Percentiles rank a stretch among this genome's conserved stretches.
These are phyloP conservation scores for Acer negundo DNA, from an alignment of 345 rosid genomes.

Conservation along the genomic window DNA sequence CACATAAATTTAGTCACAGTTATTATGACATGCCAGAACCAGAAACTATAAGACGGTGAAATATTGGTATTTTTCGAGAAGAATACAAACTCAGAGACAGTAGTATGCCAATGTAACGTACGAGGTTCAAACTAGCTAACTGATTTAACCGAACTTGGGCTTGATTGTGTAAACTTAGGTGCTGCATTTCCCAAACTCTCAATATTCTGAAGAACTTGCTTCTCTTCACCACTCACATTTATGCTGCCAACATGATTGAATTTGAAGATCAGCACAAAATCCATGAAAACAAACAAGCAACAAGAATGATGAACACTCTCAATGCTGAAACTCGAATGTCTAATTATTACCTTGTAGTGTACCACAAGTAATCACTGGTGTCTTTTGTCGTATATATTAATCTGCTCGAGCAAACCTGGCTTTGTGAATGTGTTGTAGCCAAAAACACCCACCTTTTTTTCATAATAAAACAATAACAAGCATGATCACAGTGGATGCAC, in stretches of 20 bases:
- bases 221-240: constrained; percentile 28
- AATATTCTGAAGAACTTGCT: constrained; percentile 30
- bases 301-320: constrained; percentile 8
- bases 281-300: constrained; percentile 1
- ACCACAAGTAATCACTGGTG: too few relatives aligned
- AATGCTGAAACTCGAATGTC: constrained; percentile 20
- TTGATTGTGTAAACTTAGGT: constrained; percentile 12
- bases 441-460: constrained; percentile 49
- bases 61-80: too few relatives aligned
- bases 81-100: too few relatives aligned
- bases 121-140: too few relatives aligned
- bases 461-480: too few relatives aligned
- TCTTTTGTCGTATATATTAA: constrained; percentile 64
- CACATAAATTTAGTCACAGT: too few relatives aligned
- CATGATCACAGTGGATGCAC: too few relatives aligned
- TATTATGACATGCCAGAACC: too few relatives aligned
- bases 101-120: too few relatives aligned
- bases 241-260: constrained; percentile 42
- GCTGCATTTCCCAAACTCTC: constrained; percentile 68
- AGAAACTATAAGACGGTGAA: too few relatives aligned
- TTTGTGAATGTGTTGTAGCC: constrained; percentile 48
- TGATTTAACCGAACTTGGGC: too few relatives aligned
- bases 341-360: too few relatives aligned
- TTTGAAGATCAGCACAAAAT: neutral
- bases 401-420: constrained; percentile 53